Evolutionary conservation across 306 rosid genomes (phyloP).

Genomic region (Trichosanthes truncata): DNA sequence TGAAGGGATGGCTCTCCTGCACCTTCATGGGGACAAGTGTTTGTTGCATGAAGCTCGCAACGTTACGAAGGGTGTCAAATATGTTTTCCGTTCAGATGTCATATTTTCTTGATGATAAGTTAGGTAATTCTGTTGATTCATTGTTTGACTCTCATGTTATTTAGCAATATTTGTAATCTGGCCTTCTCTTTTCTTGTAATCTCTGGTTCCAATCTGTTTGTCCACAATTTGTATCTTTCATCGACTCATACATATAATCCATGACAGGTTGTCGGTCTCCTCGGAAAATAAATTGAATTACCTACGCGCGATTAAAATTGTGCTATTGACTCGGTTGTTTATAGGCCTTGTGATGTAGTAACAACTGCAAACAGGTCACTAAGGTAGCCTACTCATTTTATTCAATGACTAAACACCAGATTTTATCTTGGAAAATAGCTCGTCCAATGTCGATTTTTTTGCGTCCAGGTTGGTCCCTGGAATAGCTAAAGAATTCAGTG

Average conservation of each 20-base stretch:
- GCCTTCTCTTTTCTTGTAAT: background rate
- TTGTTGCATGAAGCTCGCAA: constrained; percentile 91
- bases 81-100: constrained; percentile 79
- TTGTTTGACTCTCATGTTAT: background rate
- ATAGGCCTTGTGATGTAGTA: background rate
- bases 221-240: background rate
- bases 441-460: background rate
- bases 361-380: background rate
- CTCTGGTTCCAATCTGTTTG: background rate
- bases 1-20: constrained; percentile 92
- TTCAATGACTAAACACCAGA: background rate
- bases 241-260: background rate
- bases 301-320: background rate
- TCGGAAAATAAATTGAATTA: background rate
- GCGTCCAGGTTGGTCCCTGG: background rate
- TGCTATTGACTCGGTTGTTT: background rate
- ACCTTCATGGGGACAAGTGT: constrained; percentile 82
- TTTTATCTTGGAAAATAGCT: background rate
- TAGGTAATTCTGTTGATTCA: background rate
- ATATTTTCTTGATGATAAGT: constrained; percentile 45
- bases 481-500: background rate
- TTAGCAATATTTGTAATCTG: background rate
- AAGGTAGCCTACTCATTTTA: background rate
- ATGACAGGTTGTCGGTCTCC: background rate
- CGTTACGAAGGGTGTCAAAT: constrained; percentile 69